These are phyloP conservation scores for Meyerozyma smithsonii DNA, from an alignment of 1,139 yeast species.

Conservation along the genomic window DNA sequence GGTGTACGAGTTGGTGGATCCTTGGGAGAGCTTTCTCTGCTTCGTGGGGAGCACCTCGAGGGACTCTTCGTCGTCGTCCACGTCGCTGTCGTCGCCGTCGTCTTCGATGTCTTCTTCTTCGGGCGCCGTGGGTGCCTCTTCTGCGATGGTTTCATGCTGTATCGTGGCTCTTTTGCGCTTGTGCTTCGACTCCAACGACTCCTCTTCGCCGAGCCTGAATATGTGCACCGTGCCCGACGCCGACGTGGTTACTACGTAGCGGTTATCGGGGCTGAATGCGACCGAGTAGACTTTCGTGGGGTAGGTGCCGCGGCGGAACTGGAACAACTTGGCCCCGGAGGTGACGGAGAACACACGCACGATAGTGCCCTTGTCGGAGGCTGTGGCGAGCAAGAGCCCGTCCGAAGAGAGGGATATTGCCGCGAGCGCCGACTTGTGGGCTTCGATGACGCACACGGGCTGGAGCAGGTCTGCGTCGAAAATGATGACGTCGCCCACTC, in stretches of 20 bases:
- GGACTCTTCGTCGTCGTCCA: constrained; percentile 5
- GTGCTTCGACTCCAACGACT: constrained; percentile 43
- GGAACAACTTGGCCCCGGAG: constrained; percentile 77
- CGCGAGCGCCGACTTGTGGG: constrained; percentile 84
- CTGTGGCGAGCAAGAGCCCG: constrained; percentile 84
- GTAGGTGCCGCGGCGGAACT: constrained; percentile 91
- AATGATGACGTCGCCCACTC: constrained; percentile 84
- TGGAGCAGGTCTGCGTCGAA: constrained; percentile 75
- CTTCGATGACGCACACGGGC: constrained; percentile 87
- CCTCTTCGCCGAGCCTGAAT: constrained; percentile 66
- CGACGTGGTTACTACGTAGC: constrained; percentile 75
- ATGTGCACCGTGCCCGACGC: constrained; percentile 93
- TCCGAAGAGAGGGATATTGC: constrained; percentile 73
- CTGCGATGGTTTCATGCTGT: constrained; percentile 26
- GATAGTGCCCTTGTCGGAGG: constrained; percentile 93
- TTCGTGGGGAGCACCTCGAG: constrained; percentile 23
- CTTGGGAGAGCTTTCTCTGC: constrained; percentile 37
- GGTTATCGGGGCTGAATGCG: constrained; percentile 71
- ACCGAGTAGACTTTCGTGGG: constrained; percentile 86
- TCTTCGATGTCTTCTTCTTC: constrained; percentile 7
- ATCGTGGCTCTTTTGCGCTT: constrained; percentile 23
- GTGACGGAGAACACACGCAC: constrained; percentile 83
- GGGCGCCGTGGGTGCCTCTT: constrained; percentile 14
- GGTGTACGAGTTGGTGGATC: constrained; percentile 35
- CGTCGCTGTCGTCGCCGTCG: constrained; percentile 5